Evolutionary conservation across 75 land plant species (phyloP).

Genomic region (Cryptomeria japonica): DNA sequence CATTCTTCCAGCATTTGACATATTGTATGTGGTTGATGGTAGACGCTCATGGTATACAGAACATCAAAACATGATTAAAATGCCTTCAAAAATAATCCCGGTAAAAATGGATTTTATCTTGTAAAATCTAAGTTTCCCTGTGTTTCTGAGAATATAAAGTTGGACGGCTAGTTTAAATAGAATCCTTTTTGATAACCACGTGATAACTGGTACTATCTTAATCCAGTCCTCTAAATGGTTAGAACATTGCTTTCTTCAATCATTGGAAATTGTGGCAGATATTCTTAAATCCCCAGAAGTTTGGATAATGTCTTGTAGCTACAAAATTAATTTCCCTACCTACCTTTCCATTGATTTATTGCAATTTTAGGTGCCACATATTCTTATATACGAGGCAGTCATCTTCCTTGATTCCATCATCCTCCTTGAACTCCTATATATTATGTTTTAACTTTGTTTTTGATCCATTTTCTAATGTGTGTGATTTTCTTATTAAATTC

Average conservation of each 20-base stretch:
- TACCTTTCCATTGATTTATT: not conserved
- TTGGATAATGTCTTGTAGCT: not conserved
- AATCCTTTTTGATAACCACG: not conserved
- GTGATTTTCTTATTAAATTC: too few species aligned
- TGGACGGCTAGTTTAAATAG: not conserved
- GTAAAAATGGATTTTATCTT: not conserved
- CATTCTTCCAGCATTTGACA: slow-evolving; percentile 30
- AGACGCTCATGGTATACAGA: slow-evolving; percentile 48
- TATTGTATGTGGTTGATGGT: slow-evolving; percentile 42
- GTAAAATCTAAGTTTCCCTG: not conserved
- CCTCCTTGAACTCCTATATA: not conserved
- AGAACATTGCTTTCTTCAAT: not conserved
- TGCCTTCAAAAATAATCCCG: not conserved
- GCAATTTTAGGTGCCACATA: not conserved
- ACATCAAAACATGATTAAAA: slow-evolving; percentile 7
- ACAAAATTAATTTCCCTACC: not conserved
- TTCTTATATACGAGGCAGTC: not conserved
- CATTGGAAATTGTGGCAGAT: not conserved
- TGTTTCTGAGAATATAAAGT: not conserved
- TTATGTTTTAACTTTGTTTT: not conserved
- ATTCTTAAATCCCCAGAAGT: not conserved
- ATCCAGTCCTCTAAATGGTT: not conserved
- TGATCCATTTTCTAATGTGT: not conserved
- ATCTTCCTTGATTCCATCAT: not conserved
- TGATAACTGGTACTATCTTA: not conserved